Evolutionary conservation across 208 protist genomes (phyloP).

Genomic region (Crithidia fasciculata): DNA sequence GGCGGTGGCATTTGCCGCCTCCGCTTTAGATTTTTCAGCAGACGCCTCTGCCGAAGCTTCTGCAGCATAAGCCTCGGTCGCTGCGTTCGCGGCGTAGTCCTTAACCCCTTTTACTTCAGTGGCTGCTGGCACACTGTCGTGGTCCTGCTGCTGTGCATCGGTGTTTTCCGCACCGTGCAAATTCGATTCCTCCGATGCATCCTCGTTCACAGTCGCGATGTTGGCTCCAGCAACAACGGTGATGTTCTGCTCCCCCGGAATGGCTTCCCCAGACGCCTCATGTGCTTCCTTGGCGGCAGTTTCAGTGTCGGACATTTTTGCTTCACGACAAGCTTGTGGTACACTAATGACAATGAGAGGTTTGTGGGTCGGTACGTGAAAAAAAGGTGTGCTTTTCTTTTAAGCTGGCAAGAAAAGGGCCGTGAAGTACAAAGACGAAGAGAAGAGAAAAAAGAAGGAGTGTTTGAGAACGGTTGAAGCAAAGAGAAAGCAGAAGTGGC

Average conservation of each 20-base stretch:
- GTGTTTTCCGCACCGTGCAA: not conserved
- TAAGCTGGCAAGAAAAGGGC: too few relatives aligned
- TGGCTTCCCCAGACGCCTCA: not conserved
- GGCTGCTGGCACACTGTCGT: not conserved
- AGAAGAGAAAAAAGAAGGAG: not conserved
- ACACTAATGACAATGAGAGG: not conserved
- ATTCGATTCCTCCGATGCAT: not conserved
- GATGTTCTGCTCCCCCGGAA: not conserved
- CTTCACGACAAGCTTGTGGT: not conserved
- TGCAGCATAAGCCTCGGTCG: too few relatives aligned
- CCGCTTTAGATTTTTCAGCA: too few relatives aligned
- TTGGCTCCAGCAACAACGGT: not conserved
- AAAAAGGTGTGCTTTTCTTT: not conserved
- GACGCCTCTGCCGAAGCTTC: too few relatives aligned
- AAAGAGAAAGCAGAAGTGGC: too few relatives aligned
- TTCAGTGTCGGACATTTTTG: constrained; percentile 12
- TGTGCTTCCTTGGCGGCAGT: not conserved
- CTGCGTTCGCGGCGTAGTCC: too few relatives aligned
- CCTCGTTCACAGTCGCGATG: not conserved
- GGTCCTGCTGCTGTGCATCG: not conserved
- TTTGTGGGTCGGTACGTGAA: not conserved
- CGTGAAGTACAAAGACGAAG: not conserved
- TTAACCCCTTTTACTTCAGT: not conserved
- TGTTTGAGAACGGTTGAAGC: too few relatives aligned
- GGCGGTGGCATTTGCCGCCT: not conserved